Evolutionary conservation across 208 protist species (phyloP).

Genomic region (Leishmania guyanensis): DNA sequence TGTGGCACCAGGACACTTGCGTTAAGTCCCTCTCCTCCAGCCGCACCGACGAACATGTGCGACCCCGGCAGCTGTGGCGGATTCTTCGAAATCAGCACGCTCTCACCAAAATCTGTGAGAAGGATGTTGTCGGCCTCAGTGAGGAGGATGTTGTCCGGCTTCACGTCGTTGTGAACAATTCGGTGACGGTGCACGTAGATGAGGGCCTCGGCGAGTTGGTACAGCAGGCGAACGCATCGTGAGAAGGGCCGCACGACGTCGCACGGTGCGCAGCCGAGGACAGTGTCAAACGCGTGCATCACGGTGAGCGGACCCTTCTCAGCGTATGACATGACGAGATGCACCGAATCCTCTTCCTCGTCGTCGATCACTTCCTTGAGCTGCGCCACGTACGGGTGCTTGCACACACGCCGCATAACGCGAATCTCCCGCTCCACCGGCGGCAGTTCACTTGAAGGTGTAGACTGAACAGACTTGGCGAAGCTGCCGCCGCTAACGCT

Average conservation of each 20-base stretch:
- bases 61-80: background rate
- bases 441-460: slow-evolving; percentile 22
- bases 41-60: background rate
- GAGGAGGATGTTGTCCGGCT: slow-evolving; percentile 87
- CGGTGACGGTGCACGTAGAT: slow-evolving; percentile 66
- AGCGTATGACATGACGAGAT: slow-evolving; percentile 70
- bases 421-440: slow-evolving; percentile 90
- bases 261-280: slow-evolving; percentile 19
- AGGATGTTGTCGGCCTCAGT: slow-evolving; percentile 66
- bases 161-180: slow-evolving; percentile 90
- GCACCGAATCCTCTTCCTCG: slow-evolving; percentile 76
- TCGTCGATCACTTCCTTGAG: slow-evolving; percentile 96
- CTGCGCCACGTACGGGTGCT: slow-evolving; percentile 90
- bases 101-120: slow-evolving; percentile 85
- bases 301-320: slow-evolving; percentile 34
- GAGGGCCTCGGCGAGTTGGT: slow-evolving; percentile 70
- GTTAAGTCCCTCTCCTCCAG: slow-evolving; percentile 10
- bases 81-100: slow-evolving; percentile 37
- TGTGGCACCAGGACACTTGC: slow-evolving; percentile 20
- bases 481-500: background rate
- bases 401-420: slow-evolving; percentile 91
- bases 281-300: slow-evolving; percentile 38
- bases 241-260: slow-evolving; percentile 45
- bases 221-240: slow-evolving; percentile 30
- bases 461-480: background rate